These are phyloP conservation scores for Nitzschia inconspicua DNA, from an alignment of 108 stramenopile genomes.

Conservation along the genomic window DNA sequence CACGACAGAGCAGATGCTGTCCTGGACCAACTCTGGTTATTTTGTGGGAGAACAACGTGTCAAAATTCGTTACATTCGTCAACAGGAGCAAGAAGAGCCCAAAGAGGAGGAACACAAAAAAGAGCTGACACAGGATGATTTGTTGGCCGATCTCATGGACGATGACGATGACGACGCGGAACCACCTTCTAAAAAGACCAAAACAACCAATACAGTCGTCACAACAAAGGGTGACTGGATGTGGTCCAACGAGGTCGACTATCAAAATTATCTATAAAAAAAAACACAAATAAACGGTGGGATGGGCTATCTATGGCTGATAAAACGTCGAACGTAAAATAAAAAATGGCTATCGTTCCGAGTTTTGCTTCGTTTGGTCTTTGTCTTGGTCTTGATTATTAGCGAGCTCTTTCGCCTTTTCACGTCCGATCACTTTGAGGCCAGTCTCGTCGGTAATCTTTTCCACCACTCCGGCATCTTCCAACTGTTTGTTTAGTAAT, in stretches of 20 bases:
- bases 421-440: conserved; percentile 71
- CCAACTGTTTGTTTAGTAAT: conserved; percentile 81
- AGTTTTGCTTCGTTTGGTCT: no score
- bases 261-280: conserved; percentile 8
- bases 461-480: conserved; percentile 78
- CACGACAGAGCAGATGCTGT: conserved; percentile 76
- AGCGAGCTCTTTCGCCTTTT: conserved; percentile 43
- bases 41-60: conserved; percentile 79
- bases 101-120: not conserved
- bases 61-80: conserved; percentile 52
- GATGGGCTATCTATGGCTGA: no score
- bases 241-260: conserved; percentile 28
- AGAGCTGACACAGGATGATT: conserved; percentile 44
- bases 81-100: not conserved
- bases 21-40: conserved; percentile 76
- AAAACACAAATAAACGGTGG: no score
- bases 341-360: no score
- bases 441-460: conserved; percentile 90
- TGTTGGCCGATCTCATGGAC: conserved; percentile 76
- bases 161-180: conserved; percentile 34
- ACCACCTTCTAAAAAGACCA: conserved; percentile 1
- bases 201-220: not conserved
- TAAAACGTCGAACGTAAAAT: no score
- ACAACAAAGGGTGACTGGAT: conserved; percentile 21
- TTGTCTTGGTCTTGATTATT: not conserved